A percentile compares a stretch with the other conserved stretches of the same genome.
Conservation (phyloP, 1,284 basidiomycete genomes). For the Tremellales sp. region DNA sequence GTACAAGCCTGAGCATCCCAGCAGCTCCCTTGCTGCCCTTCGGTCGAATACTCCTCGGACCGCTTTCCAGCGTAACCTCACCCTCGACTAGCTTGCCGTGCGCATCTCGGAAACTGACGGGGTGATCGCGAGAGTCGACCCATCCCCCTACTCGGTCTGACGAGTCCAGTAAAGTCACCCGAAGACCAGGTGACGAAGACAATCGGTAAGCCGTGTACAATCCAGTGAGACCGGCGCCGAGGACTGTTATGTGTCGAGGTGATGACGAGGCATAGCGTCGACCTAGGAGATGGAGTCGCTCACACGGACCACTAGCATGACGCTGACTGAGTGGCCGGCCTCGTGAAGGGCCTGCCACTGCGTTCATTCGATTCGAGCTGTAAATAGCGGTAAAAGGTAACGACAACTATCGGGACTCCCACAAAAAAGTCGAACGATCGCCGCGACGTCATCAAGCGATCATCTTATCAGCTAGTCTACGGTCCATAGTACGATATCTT, state of each 20-base stretch:
- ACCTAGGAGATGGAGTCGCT: no score
- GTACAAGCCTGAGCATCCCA: constrained; percentile 69
- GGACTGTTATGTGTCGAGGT: constrained; percentile 34
- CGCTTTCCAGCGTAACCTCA: constrained; percentile 66
- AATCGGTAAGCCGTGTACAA: constrained; percentile 44
- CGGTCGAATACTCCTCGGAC: constrained; percentile 76
- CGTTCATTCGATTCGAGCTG: no score
- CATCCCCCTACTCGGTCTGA: constrained; percentile 71
- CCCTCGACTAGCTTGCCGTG: constrained; percentile 30
- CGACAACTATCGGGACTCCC: no score
- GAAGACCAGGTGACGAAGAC: constrained; percentile 7
- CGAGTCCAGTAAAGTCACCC: constrained; percentile 69
- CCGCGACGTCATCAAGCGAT: no score
- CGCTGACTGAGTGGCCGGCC: no score
- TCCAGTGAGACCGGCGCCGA: constrained; percentile 46
- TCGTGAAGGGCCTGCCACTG: no score
- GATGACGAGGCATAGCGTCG: neutral
- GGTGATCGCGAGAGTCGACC: constrained; percentile 63
- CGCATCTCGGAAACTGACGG: constrained; percentile 28
- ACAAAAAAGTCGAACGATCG: no score
- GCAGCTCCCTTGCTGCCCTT: constrained; percentile 57
- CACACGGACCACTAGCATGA: no score
- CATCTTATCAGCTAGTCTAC: no score
- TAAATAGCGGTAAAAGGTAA: no score
- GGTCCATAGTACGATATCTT: no score